Conservation (phyloP, 2,329 filamentous ascomycete genomes). For the Fusarium newnesense region DNA sequence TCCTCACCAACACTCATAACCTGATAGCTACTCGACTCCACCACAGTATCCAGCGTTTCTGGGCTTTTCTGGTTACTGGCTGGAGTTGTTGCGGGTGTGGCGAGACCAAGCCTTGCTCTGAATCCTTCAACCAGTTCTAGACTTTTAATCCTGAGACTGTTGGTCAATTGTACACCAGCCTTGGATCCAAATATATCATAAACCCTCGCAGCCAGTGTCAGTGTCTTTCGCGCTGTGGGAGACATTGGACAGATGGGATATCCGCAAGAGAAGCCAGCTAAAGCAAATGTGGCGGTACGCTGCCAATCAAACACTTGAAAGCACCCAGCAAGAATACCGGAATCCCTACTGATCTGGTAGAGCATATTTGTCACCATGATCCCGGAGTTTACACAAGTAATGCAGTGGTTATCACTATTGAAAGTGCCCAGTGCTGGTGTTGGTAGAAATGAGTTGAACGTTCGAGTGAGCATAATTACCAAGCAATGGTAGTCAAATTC, state of each 20-base stretch:
- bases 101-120: constrained; percentile 34
- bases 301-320: constrained; percentile 45
- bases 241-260: constrained; percentile 43
- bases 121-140: constrained; percentile 35
- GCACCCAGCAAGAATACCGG: constrained; percentile 44
- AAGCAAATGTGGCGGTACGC: constrained; percentile 35
- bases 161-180: constrained; percentile 7
- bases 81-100: constrained; percentile 19
- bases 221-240: constrained; percentile 26
- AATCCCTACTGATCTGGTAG: constrained; percentile 42
- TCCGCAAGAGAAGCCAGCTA: constrained; percentile 40
- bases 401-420: constrained; percentile 42
- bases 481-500: constrained; percentile 57
- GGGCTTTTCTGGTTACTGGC: background rate
- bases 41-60: background rate
- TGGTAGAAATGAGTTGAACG: constrained; percentile 52
- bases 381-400: constrained; percentile 39
- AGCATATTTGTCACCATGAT: constrained; percentile 44
- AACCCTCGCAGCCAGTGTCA: constrained; percentile 25
- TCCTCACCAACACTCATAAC: constrained; percentile 30
- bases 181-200: constrained; percentile 19
- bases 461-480: constrained; percentile 51
- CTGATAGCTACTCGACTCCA: background rate
- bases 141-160: constrained; percentile 20
- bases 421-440: constrained; percentile 42